Evolutionary conservation across 495 filamentous ascomycete species (phyloP).

Genomic region (Neurospora sp.): DNA sequence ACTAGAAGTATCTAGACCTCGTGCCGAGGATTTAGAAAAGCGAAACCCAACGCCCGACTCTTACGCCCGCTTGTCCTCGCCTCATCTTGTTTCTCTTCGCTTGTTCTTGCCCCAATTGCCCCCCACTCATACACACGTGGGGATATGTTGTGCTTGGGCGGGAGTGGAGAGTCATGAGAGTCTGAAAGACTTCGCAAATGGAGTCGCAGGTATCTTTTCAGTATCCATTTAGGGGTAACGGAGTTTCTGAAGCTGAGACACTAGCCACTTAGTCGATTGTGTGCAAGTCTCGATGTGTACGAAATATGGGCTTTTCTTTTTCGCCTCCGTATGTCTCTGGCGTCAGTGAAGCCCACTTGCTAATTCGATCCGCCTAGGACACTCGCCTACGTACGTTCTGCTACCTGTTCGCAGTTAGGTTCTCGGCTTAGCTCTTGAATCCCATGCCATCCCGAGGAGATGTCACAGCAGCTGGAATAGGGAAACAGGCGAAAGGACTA

Average conservation of each 20-base stretch:
- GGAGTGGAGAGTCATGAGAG: not conserved
- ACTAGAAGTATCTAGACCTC: not conserved
- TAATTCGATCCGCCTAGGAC: not conserved
- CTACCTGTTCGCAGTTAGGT: not conserved
- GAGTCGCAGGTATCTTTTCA: not conserved
- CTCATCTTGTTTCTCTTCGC: not conserved
- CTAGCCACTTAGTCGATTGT: not conserved
- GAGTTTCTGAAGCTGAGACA: not conserved
- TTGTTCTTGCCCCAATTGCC: not conserved
- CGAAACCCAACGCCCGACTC: not conserved
- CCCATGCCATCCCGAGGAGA: not conserved
- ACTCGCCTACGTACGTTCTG: not conserved
- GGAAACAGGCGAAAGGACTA: too few species aligned
- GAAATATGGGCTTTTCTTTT: not conserved
- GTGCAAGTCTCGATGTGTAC: not conserved
- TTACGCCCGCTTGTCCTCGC: not conserved
- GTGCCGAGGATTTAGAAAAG: not conserved
- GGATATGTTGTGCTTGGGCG: not conserved
- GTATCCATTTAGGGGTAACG: not conserved
- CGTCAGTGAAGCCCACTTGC: not conserved
- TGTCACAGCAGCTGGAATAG: not conserved
- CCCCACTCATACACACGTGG: not conserved
- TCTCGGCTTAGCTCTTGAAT: not conserved
- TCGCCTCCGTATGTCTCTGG: not conserved
- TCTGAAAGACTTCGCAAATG: not conserved